phyloP scores from a whole-genome alignment of 176 grass and related monocot species.

The Hsuehochloa calcarea region DNA sequence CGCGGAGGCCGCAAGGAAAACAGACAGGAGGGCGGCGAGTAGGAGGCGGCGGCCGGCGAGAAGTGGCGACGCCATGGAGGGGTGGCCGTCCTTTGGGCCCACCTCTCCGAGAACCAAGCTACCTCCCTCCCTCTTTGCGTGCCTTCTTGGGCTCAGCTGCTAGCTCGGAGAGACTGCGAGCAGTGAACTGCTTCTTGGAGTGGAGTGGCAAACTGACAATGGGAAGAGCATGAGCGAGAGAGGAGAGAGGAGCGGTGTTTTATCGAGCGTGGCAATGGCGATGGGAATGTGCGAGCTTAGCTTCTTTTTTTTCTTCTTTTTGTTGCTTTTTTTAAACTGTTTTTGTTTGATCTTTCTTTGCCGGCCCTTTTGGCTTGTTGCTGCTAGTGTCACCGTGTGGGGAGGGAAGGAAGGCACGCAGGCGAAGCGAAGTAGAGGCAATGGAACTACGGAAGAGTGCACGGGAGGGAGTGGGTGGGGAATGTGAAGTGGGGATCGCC shows the following conservation, averaged over 20 bases:
- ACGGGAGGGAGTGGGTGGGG: too few species aligned
- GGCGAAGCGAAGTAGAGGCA: too few species aligned
- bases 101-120: not conserved
- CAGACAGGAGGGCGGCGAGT: slow-evolving; percentile 29
- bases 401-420: too few species aligned
- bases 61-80: not conserved
- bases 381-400: too few species aligned
- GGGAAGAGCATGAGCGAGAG: slow-evolving; percentile 16
- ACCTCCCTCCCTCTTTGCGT: not conserved
- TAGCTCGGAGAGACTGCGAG: not conserved
- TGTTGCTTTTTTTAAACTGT: not conserved
- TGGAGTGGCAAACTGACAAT: slow-evolving; percentile 10
- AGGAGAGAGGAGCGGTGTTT: not conserved
- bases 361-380: too few species aligned
- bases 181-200: slow-evolving; percentile 36
- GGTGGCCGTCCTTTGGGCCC: not conserved
- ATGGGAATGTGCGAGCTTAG: slow-evolving; percentile 27
- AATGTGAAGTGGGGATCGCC: too few species aligned
- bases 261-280: slow-evolving; percentile 36
- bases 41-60: not conserved
- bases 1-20: slow-evolving; percentile 10
- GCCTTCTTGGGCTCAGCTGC: not conserved
- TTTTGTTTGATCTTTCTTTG: slow-evolving; percentile 21
- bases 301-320: slow-evolving; percentile 1
- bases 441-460: too few species aligned